Evolutionary conservation across 352 stramenopile genomes (phyloP), one percentile per base, ranked within the genome.

Genomic region (Phytophthora europaea): DNA sequence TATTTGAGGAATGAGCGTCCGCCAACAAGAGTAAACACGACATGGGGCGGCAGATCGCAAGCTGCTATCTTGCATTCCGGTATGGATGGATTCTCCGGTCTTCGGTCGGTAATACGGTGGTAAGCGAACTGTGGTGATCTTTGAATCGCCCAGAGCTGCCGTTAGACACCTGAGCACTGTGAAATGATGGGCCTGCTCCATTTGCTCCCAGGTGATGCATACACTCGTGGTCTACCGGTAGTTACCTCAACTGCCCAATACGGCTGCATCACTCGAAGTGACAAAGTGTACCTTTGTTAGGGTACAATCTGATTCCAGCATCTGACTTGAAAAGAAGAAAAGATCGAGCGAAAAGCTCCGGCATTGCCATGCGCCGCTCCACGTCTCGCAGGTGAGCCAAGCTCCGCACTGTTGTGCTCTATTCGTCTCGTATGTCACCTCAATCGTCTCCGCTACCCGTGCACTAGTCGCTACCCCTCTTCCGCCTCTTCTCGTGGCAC

Each of bases 261-360:
- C 20, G 40, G 40, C 40, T n/a, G 10, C 13, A n/a, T 47, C 9
- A 20, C 40, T 12, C 0, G n/a, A n/a, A n/a, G n/a, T n/a, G n/a
- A n/a, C n/a, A n/a, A 20, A 48, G 16, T 48, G 54, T 72, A 53
- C 64, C 64, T 53, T 3, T 12, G n/a, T 18, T 23, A 34, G 0
- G 45, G 47, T 53, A 56, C 38, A 40, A 65, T 76, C 63, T 73
- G 67, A 72, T 72, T 72, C 50, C 51, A 15, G 40, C 43, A 18
- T 75, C 63, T 64, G 60, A 74, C 65, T 74, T 28, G 54, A 68
- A 63, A 48, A 43, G 12, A 33, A 67, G 23, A 75, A 31, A 72
- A 72, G 64, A 76, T 76, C 36, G 36, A 73, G 23, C 47, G 57
- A 75, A 65, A 56, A 79, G 67, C 67, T 75, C 50, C 50, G 6